These are phyloP conservation scores for Rhipidocladum racemiflorum DNA, from an alignment of 176 grass and related monocot genomes.

Conservation along the genomic window DNA sequence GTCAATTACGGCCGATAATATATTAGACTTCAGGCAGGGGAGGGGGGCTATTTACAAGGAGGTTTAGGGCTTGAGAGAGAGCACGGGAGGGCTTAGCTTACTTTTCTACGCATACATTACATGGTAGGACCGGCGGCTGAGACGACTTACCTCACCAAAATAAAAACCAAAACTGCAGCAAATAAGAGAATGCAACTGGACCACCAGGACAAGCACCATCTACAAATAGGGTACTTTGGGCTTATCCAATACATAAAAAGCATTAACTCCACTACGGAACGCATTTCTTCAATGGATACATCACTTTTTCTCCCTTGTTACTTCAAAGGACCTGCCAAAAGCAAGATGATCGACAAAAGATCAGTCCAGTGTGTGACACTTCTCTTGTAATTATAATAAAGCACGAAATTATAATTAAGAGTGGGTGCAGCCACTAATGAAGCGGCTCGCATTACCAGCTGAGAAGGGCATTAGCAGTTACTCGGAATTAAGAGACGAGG, in stretches of 20 bases:
- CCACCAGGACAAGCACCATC: slow-evolving; percentile 36
- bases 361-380: not conserved
- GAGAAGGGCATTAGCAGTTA: slow-evolving; percentile 46
- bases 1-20: not conserved
- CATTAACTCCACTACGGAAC: slow-evolving; percentile 32
- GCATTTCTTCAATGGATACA: slow-evolving; percentile 5
- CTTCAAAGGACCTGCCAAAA: slow-evolving; percentile 42
- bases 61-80: not conserved
- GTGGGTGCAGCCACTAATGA: not conserved
- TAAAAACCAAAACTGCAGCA: slow-evolving; percentile 50
- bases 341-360: not conserved
- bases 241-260: slow-evolving; percentile 44
- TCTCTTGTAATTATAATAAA: not conserved
- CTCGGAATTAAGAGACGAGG: slow-evolving; percentile 51
- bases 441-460: slow-evolving; percentile 8
- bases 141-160: slow-evolving; percentile 38
- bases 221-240: slow-evolving; percentile 44
- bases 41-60: slow-evolving; percentile 51
- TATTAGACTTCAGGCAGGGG: slow-evolving; percentile 23
- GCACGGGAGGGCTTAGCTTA: slow-evolving; percentile 22
- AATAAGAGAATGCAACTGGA: slow-evolving; percentile 39
- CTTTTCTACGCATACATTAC: slow-evolving; percentile 46
- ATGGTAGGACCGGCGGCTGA: slow-evolving; percentile 18
- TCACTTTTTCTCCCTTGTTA: slow-evolving; percentile 19
- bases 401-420: not conserved